Evolutionary conservation across 495 filamentous ascomycete species (phyloP).

Genomic region (Articulospora tetracladia): DNA sequence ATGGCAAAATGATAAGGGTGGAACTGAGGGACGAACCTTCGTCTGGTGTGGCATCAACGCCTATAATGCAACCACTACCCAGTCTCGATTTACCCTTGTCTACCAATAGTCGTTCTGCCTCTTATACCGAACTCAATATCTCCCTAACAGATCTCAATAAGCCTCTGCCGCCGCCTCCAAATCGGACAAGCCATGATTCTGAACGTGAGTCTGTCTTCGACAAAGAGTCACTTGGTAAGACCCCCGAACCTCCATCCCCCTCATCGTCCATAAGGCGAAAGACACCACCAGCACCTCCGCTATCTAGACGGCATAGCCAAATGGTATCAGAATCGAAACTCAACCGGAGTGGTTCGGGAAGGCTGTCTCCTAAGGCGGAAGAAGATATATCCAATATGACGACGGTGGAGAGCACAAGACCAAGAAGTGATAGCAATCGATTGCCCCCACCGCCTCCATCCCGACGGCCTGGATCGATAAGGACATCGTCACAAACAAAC

Average conservation of each 20-base stretch:
- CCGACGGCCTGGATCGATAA: constrained; percentile 7
- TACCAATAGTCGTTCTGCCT: not conserved
- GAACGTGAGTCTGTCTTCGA: constrained; percentile 26
- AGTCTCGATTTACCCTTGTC: constrained; percentile 4
- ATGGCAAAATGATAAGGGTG: constrained; percentile 27
- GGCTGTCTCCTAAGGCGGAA: constrained; percentile 24
- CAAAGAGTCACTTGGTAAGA: constrained; percentile 26
- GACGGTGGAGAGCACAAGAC: constrained; percentile 2
- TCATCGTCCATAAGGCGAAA: constrained; percentile 20
- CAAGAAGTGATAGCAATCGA: constrained; percentile 14
- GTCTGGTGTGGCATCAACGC: not conserved
- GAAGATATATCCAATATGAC: constrained; percentile 19
- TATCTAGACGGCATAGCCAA: constrained; percentile 23
- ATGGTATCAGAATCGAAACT: constrained; percentile 20
- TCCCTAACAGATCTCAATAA: constrained; percentile 26
- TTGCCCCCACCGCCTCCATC: constrained; percentile 24
- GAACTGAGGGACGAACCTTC: constrained; percentile 24
- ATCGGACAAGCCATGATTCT: constrained; percentile 20
- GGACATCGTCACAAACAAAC: constrained; percentile 6
- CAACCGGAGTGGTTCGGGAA: constrained; percentile 8
- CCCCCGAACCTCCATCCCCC: constrained; percentile 25
- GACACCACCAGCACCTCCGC: constrained; percentile 21
- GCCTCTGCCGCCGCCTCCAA: constrained; percentile 25
- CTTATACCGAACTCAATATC: not conserved
- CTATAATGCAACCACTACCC: constrained; percentile 2